Conservation (phyloP, 1,139 yeast genomes). For the Suhomyces maxii region DNA sequence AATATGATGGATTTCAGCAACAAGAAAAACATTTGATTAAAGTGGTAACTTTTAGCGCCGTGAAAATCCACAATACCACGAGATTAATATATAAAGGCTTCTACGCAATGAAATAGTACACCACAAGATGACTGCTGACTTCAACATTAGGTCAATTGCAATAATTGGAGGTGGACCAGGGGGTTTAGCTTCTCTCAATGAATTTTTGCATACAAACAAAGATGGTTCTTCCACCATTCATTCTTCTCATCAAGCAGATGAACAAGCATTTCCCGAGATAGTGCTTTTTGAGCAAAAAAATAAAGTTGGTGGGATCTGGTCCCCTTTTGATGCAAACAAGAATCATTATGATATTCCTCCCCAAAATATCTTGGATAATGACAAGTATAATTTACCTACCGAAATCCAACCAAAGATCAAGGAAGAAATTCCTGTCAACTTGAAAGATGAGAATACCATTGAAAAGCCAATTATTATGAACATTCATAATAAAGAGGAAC, state of each 20-base stretch:
- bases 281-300: slow-evolving; percentile 37
- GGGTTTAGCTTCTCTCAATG: slow-evolving; percentile 38
- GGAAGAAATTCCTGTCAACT: neutral
- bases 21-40: too few species aligned
- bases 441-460: slow-evolving; percentile 19
- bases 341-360: slow-evolving; percentile 26
- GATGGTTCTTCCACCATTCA: slow-evolving; percentile 35
- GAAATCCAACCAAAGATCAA: slow-evolving; percentile 23
- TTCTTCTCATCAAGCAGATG: neutral
- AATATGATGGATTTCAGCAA: too few species aligned
- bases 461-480: slow-evolving; percentile 19
- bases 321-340: slow-evolving; percentile 24
- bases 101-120: neutral
- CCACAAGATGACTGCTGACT: neutral
- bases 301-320: slow-evolving; percentile 39
- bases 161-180: slow-evolving; percentile 42
- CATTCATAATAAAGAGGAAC: slow-evolving; percentile 10
- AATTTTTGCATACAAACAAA: slow-evolving; percentile 32
- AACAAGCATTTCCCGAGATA: slow-evolving; percentile 30
- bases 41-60: too few species aligned
- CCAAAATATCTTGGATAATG: slow-evolving; percentile 28
- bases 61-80: neutral
- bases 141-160: slow-evolving; percentile 27
- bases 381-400: slow-evolving; percentile 26
- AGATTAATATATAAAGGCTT: neutral